These are phyloP conservation scores for Cyclotella kingstonii DNA, from an alignment of 108 stramenopile genomes.

Conservation along the genomic window DNA sequence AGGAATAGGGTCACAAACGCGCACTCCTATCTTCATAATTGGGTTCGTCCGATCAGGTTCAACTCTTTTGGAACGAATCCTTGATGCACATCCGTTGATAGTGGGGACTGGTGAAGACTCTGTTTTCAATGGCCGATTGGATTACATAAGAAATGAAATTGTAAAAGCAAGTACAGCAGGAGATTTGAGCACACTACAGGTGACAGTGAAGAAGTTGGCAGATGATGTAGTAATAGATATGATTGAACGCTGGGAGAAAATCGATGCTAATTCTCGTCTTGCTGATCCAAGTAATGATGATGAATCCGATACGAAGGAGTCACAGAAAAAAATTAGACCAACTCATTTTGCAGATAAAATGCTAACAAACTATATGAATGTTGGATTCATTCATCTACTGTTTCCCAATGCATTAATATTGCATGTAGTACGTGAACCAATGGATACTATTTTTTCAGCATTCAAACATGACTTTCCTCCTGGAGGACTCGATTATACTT, in stretches of 20 bases:
- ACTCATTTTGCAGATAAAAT: slow-evolving; percentile 84
- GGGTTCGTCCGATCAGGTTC: slow-evolving; percentile 86
- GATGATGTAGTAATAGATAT: slow-evolving; percentile 68
- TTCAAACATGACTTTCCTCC: slow-evolving; percentile 84
- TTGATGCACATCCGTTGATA: slow-evolving; percentile 82
- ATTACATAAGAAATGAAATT: slow-evolving; percentile 68
- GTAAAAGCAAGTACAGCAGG: slow-evolving; percentile 56
- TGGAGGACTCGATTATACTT: slow-evolving; percentile 79
- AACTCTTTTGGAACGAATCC: slow-evolving; percentile 79
- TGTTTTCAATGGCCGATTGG: slow-evolving; percentile 80
- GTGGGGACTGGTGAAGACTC: slow-evolving; percentile 88
- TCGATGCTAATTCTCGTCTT: slow-evolving; percentile 43
- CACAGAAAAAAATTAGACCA: slow-evolving; percentile 18
- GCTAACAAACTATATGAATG: slow-evolving; percentile 81
- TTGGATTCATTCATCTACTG: slow-evolving; percentile 88
- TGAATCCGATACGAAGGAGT: slow-evolving; percentile 14
- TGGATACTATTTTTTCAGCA: slow-evolving; percentile 81
- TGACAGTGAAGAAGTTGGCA: slow-evolving; percentile 54
- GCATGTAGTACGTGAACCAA: slow-evolving; percentile 78
- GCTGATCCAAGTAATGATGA: slow-evolving; percentile 8
- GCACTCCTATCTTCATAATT: slow-evolving; percentile 81
- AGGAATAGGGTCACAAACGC: slow-evolving; percentile 56
- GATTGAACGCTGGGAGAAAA: slow-evolving; percentile 59
- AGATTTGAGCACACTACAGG: slow-evolving; percentile 23
- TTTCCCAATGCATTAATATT: slow-evolving; percentile 86